Evolutionary conservation across 257 asterid genomes (phyloP).

Genomic region (Nemophila menziesii): DNA sequence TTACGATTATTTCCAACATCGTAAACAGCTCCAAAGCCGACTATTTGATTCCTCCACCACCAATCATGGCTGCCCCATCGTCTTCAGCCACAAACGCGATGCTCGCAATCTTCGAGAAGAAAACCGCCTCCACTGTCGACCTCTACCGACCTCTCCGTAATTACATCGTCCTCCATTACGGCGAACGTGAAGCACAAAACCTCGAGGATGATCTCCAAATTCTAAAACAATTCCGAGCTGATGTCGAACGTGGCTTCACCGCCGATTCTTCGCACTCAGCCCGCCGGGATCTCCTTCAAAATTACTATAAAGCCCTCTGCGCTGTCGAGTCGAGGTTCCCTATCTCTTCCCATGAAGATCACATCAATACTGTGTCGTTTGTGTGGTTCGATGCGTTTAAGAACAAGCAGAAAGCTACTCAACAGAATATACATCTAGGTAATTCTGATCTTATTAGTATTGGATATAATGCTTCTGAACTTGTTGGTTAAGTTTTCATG

Average conservation of each 20-base stretch:
- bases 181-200: constrained; percentile 87
- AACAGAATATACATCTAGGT: constrained; percentile 90
- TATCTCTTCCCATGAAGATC: constrained; percentile 80
- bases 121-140: constrained; percentile 62
- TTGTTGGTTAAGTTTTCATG: not conserved
- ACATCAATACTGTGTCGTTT: constrained; percentile 60
- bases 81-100: constrained; percentile 58
- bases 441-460: not conserved
- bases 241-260: constrained; percentile 49
- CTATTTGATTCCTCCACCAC: constrained; percentile 7
- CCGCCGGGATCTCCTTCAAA: constrained; percentile 83
- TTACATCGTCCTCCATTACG: constrained; percentile 64
- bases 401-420: constrained; percentile 60
- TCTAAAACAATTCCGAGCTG: constrained; percentile 61
- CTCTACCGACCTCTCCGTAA: constrained; percentile 82
- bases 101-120: constrained; percentile 84
- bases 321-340: constrained; percentile 92
- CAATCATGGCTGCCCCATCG: constrained; percentile 46
- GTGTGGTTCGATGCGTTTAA: constrained; percentile 96
- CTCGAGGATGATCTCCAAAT: constrained; percentile 78
- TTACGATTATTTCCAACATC: no score
- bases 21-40: not conserved
- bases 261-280: constrained; percentile 48
- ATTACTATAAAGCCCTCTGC: constrained; percentile 85
- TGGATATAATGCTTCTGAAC: not conserved